These are phyloP conservation scores for Teratosphaeria viscida DNA, from an alignment of 2,329 filamentous ascomycete species.

Conservation along the genomic window DNA sequence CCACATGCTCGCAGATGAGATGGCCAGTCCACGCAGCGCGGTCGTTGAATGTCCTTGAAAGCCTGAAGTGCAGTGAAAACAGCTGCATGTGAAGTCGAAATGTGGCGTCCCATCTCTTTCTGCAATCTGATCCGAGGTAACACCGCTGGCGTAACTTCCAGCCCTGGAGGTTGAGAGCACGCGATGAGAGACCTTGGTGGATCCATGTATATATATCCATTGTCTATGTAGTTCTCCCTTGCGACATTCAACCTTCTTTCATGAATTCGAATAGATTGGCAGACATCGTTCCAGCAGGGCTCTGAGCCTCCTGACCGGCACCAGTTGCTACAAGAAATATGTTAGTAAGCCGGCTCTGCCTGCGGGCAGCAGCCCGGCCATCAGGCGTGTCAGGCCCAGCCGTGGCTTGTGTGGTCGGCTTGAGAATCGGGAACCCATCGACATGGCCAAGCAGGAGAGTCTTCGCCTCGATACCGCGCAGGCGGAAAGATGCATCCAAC, in stretches of 20 bases:
- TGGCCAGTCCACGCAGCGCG: no score
- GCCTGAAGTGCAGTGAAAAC: background rate
- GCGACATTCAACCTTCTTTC: background rate
- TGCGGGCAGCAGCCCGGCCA: constrained; percentile 12
- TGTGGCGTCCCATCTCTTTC: background rate
- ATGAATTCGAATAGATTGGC: background rate
- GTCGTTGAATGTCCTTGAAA: background rate
- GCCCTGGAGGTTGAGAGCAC: background rate
- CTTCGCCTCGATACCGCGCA: constrained; percentile 34
- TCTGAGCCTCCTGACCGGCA: background rate
- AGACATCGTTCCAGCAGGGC: background rate
- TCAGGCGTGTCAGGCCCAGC: constrained; percentile 1
- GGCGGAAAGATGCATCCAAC: constrained; percentile 30
- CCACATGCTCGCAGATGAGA: no score
- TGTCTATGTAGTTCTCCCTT: background rate
- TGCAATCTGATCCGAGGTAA: background rate
- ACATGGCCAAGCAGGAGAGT: constrained; percentile 25
- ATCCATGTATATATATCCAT: background rate
- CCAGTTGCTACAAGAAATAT: constrained; percentile 5
- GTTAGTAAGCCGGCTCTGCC: constrained; percentile 19
- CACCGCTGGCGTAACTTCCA: background rate
- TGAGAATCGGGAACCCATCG: constrained; percentile 2
- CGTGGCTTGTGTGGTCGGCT: constrained; percentile 1
- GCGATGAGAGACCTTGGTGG: background rate
- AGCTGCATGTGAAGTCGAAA: background rate